Evolutionary conservation across 2,329 filamentous ascomycete genomes (phyloP), one percentile per base, ranked within the genome.

Genomic region (Penicillium sp.): DNA sequence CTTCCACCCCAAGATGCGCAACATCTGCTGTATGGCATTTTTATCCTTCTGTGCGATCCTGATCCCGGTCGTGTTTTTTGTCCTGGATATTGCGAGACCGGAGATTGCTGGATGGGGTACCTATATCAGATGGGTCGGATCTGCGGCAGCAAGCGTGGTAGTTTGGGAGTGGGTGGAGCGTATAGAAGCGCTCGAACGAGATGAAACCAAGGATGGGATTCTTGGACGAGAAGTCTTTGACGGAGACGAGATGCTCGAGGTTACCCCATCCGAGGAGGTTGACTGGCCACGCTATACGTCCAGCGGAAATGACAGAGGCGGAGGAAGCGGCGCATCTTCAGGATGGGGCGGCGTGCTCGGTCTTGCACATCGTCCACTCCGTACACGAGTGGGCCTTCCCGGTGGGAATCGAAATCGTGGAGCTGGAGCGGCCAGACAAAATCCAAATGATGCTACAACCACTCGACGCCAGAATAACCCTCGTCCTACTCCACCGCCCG

Each of bases 81-180:
- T 95, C 42, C 74, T 94, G 52, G 90, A 96, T 60, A 89, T 96
- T 33, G 84, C 84, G 7, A 84, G 91, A 56, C 84, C 87, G 17
- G 82, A 87, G 46, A 84, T 95, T 46, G 87, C 87, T 26, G 87
- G 86, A 7, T 96, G 90, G 90, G 90, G 90, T 59, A 90, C 94
- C 59, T 96, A 95, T 59, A 90, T 95, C 31, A 77, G 89, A 57
- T 96, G 90, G 90, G 90, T 95, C n/a, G 90, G 90, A 33, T 89
- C 89, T 1, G 89, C 90, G 0, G 89, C 89, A 1, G 90, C 90
- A 18, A 94, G 88, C 67, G 90, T 95, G n/a, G 87, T 95, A 15
- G 90, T 96, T 2, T 96, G 90, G 90, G 90, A 96, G 65, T 96
- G 90, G 90, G 90, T 96, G 3, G 90, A 96, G 65, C 79, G 90